These are phyloP conservation scores for Aspergillus baeticus DNA, from an alignment of 495 filamentous ascomycete species.

Conservation along the genomic window DNA sequence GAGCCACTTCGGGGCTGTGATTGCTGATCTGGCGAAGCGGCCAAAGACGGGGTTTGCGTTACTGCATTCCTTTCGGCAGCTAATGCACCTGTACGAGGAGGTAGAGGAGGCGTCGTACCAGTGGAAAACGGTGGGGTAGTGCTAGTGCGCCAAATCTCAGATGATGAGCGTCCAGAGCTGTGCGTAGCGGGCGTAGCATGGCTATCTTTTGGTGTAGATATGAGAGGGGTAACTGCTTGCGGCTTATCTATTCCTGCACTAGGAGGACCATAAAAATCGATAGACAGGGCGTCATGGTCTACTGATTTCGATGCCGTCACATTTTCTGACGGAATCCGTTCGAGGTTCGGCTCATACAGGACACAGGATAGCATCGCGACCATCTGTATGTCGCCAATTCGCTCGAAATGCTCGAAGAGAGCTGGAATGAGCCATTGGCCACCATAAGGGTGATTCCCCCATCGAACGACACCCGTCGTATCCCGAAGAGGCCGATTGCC, in stretches of 20 bases:
- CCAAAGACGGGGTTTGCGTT: slow-evolving; percentile 62
- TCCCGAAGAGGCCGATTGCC: slow-evolving; percentile 9
- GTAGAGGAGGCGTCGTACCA: slow-evolving; percentile 66
- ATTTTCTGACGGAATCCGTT: slow-evolving; percentile 12
- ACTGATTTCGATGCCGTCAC: slow-evolving; percentile 15
- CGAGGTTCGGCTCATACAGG: slow-evolving; percentile 62
- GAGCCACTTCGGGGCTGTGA: slow-evolving; percentile 40
- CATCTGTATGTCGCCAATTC: slow-evolving; percentile 83
- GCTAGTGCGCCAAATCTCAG: slow-evolving; percentile 41
- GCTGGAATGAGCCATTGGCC: slow-evolving; percentile 65
- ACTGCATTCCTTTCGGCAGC: slow-evolving; percentile 33
- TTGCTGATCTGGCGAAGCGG: slow-evolving; percentile 66
- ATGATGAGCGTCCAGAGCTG: slow-evolving; percentile 50
- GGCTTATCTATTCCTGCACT: slow-evolving; percentile 31
- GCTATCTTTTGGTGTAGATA: slow-evolving; percentile 58
- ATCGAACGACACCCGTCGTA: slow-evolving; percentile 62
- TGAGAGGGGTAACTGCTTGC: slow-evolving; percentile 36
- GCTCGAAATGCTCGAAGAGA: slow-evolving; percentile 74
- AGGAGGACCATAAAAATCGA: slow-evolving; percentile 31
- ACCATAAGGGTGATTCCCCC: slow-evolving; percentile 81
- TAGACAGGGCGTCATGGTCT: slow-evolving; percentile 30
- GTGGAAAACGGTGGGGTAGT: slow-evolving; percentile 53
- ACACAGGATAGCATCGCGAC: slow-evolving; percentile 92
- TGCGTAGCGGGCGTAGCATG: slow-evolving; percentile 55
- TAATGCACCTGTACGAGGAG: slow-evolving; percentile 30